phyloP scores from a whole-genome alignment of 106 monocot species.

The Allium cepa region DNA sequence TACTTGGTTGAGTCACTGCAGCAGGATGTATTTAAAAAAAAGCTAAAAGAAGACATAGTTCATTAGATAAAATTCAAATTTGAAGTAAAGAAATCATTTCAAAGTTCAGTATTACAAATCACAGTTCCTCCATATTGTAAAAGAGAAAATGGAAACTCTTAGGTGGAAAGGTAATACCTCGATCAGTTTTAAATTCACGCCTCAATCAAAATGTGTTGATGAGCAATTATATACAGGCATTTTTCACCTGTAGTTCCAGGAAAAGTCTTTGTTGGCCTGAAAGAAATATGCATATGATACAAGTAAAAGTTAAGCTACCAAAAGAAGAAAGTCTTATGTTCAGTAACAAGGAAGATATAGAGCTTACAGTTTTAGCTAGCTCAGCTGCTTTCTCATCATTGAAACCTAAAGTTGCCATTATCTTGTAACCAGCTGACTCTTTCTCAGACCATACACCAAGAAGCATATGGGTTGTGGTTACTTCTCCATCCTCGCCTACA shows the following conservation, averaged over 20 bases:
- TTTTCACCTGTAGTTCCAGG: constrained; percentile 48
- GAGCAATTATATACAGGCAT: not conserved
- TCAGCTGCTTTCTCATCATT: constrained; percentile 65
- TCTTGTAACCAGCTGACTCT: constrained; percentile 83
- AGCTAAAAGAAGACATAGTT: too few species aligned
- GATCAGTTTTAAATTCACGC: not conserved
- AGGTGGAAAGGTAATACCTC: not conserved
- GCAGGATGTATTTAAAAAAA: too few species aligned
- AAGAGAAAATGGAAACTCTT: not conserved
- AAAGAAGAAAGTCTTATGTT: not conserved
- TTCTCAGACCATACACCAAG: constrained; percentile 90
- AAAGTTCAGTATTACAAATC: not conserved
- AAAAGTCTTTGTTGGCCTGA: constrained; percentile 52
- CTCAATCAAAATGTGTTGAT: not conserved
- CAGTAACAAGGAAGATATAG: not conserved
- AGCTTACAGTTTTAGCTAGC: constrained; percentile 64
- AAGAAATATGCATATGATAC: not conserved
- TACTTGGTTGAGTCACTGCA: too few species aligned
- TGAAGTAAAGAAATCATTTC: too few species aligned
- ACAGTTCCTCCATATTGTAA: not conserved
- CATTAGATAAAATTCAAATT: too few species aligned
- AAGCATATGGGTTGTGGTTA: constrained; percentile 72
- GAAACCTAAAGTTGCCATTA: constrained; percentile 78
- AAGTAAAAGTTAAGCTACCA: not conserved
- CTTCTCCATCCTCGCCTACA: constrained; percentile 67